Percentiles rank a stretch among this genome's conserved stretches.
These are phyloP conservation scores for Trichothecium roseum DNA, from an alignment of 2,329 filamentous ascomycete genomes.

Conservation along the genomic window DNA sequence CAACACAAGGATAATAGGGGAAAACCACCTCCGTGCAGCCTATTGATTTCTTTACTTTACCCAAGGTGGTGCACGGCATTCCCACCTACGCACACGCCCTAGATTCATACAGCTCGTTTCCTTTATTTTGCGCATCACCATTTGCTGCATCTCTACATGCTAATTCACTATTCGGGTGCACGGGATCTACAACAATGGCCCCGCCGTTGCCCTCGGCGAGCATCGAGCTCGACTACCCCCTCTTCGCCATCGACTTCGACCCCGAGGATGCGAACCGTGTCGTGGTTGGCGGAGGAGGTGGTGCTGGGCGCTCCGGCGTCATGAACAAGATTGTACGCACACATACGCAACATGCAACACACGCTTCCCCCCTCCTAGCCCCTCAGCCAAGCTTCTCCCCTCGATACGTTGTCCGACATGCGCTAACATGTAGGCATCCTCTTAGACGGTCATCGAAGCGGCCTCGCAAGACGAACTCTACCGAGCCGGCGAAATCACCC, in stretches of 20 bases:
- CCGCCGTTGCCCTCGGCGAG: conserved; percentile 41
- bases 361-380: no score
- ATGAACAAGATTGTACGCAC: conserved; percentile 71
- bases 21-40: no score
- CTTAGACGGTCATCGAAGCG: conserved; percentile 62
- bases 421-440: neutral
- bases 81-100: no score
- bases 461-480: conserved; percentile 52
- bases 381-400: no score
- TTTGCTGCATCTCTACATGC: no score
- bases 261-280: conserved; percentile 66
- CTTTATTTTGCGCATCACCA: no score
- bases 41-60: no score
- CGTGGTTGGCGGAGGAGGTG: conserved; percentile 79
- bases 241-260: conserved; percentile 84
- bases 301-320: conserved; percentile 69
- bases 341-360: no score
- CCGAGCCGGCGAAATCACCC: conserved; percentile 60
- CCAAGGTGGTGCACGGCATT: no score
- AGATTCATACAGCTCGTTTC: no score
- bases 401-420: no score
- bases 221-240: conserved; percentile 66
- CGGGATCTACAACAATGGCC: conserved; percentile 17
- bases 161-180: no score
- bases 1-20: neutral